Conservation (phyloP, 371 early-diverging fungal genomes). For the Chytridiales sp. region DNA sequence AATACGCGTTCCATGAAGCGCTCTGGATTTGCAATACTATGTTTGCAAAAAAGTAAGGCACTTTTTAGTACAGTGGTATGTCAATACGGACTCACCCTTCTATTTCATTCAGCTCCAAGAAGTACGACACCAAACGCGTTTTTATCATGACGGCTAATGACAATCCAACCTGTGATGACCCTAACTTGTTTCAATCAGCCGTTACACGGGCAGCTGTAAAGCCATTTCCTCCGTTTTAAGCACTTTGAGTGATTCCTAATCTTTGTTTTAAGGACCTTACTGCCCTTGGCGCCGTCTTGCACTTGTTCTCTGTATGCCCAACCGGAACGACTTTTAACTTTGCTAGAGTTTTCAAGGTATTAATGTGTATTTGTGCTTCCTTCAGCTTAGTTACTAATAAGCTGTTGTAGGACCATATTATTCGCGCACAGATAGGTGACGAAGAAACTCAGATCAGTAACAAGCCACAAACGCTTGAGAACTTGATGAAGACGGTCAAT, state of each 20-base stretch:
- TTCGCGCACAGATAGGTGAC: conserved; percentile 10
- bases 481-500: conserved; percentile 48
- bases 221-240: too few relatives aligned
- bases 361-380: neutral
- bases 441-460: conserved; percentile 20
- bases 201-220: conserved; percentile 54
- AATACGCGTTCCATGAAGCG: conserved; percentile 60
- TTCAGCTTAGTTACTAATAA: neutral
- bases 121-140: conserved; percentile 57
- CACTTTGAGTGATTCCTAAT: neutral
- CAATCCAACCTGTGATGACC: conserved; percentile 55
- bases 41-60: conserved; percentile 53
- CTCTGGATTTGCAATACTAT: conserved; percentile 63
- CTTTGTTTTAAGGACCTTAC: conserved; percentile 40
- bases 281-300: conserved; percentile 42
- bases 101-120: conserved; percentile 39
- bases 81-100: neutral
- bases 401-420: conserved; percentile 6
- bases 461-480: conserved; percentile 39
- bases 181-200: conserved; percentile 50
- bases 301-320: conserved; percentile 31
- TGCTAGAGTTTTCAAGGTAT: conserved; percentile 31
- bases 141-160: conserved; percentile 70
- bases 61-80: neutral
- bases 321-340: conserved; percentile 22